These are phyloP conservation scores for Pestalotiopsis sp. DNA, from an alignment of 2,329 filamentous ascomycete species.

Conservation along the genomic window DNA sequence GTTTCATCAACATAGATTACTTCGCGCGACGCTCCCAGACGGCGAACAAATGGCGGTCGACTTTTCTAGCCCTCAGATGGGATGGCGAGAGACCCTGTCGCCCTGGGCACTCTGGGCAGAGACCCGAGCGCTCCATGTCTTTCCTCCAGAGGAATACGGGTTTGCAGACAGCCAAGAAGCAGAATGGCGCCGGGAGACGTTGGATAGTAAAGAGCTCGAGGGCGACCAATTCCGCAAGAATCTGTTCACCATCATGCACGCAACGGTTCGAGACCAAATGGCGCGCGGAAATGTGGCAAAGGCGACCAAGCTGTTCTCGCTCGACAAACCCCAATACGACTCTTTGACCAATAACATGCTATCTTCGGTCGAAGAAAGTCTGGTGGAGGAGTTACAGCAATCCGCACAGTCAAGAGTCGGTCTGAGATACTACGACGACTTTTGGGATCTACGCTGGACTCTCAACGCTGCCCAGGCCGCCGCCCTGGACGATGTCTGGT, in stretches of 20 bases:
- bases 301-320: background rate
- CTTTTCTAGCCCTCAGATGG: constrained; percentile 1
- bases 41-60: constrained; percentile 3
- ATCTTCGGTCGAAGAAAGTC: background rate
- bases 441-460: background rate
- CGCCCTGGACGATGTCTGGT: background rate
- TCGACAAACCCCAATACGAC: background rate
- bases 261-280: background rate
- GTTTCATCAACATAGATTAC: background rate
- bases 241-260: background rate
- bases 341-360: background rate
- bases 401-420: background rate
- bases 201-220: background rate
- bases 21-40: background rate
- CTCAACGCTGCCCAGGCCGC: background rate
- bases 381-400: background rate
- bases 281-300: background rate
- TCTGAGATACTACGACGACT: background rate
- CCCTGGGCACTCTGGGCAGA: background rate
- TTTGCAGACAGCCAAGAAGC: background rate
- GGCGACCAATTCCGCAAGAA: background rate
- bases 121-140: background rate
- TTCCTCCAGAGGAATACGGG: background rate
- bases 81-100: constrained; percentile 10
- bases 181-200: background rate